phyloP scores from a whole-genome alignment of 2,329 filamentous ascomycete genomes.

The Tolypocladium endophyticum region DNA sequence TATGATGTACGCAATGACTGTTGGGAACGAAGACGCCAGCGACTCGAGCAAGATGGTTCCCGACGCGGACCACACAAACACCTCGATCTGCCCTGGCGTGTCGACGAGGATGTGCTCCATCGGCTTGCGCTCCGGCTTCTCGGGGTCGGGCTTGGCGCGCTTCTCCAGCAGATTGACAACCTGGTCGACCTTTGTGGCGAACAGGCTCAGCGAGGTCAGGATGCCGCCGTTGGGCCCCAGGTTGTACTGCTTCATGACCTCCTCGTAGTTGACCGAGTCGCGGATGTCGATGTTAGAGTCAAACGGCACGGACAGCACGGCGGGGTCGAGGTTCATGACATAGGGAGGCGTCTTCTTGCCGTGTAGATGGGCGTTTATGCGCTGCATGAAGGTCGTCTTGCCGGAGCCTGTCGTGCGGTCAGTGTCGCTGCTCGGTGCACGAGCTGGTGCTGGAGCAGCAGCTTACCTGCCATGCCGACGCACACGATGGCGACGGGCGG shows the following conservation, averaged over 20 bases:
- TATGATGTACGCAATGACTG: slow-evolving; percentile 94
- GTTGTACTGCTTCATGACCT: slow-evolving; percentile 99
- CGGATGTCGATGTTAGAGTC: slow-evolving; percentile 98
- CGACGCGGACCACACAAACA: slow-evolving; percentile 96
- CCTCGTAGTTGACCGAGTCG: slow-evolving; percentile 97
- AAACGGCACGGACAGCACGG: slow-evolving; percentile 86
- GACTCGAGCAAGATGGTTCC: slow-evolving; percentile 90
- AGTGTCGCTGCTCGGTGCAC: background rate
- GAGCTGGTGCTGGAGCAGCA: background rate
- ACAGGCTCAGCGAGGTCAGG: slow-evolving; percentile 87
- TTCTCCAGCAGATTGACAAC: slow-evolving; percentile 85
- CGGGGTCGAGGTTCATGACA: slow-evolving; percentile 93
- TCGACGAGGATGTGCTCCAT: slow-evolving; percentile 85
- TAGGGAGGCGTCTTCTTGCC: slow-evolving; percentile 73
- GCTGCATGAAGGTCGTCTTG: slow-evolving; percentile 99
- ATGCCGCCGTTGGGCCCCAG: slow-evolving; percentile 96
- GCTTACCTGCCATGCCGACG: slow-evolving; percentile 83
- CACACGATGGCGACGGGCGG: slow-evolving; percentile 59
- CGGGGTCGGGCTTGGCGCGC: slow-evolving; percentile 56
- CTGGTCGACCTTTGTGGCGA: slow-evolving; percentile 96
- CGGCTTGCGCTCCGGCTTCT: slow-evolving; percentile 47
- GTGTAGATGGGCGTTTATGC: slow-evolving; percentile 90
- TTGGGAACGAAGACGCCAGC: slow-evolving; percentile 87
- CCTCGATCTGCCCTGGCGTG: slow-evolving; percentile 95
- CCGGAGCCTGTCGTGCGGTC: slow-evolving; percentile 55